Evolutionary conservation across 23 red algal species (phyloP).

Genomic region (Gracilaria caudata): DNA sequence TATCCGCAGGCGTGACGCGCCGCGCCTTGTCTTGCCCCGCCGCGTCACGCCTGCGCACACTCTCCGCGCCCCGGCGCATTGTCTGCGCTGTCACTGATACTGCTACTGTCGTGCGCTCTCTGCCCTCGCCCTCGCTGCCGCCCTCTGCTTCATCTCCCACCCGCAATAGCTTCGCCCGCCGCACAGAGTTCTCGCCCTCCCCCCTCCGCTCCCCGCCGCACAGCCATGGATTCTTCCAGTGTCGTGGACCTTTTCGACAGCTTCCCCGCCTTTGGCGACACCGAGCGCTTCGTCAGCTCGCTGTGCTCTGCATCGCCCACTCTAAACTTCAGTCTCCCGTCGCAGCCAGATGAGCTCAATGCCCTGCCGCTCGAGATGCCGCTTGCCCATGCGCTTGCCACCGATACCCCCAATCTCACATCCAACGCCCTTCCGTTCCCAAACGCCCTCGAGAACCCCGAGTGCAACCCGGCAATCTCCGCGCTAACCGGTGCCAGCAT

Average conservation of each 20-base stretch:
- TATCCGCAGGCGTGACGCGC: too few species aligned
- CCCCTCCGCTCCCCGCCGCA: neutral
- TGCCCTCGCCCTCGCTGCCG: neutral
- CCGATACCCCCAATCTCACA: neutral
- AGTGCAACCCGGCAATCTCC: conserved; percentile 1
- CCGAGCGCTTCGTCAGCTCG: conserved; percentile 7
- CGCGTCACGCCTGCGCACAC: too few species aligned
- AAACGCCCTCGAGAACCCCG: neutral
- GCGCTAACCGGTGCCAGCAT: conserved; percentile 15
- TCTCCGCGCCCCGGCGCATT: too few species aligned
- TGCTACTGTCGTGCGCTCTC: neutral
- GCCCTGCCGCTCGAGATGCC: conserved; percentile 23
- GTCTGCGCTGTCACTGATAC: too few species aligned
- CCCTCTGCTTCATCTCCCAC: neutral
- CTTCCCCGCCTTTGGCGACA: conserved; percentile 11
- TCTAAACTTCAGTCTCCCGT: conserved; percentile 11
- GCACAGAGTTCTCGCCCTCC: neutral
- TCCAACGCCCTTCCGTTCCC: neutral
- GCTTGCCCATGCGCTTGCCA: conserved; percentile 11
- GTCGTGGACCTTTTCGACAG: neutral
- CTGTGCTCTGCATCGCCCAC: neutral
- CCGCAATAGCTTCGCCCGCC: neutral
- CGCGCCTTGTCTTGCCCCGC: too few species aligned
- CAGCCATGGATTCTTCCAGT: conserved; percentile 2
- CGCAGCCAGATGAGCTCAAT: conserved; percentile 23